phyloP scores from a whole-genome alignment of 2,329 filamentous ascomycete species.

The Sclerotinia nivalis region DNA sequence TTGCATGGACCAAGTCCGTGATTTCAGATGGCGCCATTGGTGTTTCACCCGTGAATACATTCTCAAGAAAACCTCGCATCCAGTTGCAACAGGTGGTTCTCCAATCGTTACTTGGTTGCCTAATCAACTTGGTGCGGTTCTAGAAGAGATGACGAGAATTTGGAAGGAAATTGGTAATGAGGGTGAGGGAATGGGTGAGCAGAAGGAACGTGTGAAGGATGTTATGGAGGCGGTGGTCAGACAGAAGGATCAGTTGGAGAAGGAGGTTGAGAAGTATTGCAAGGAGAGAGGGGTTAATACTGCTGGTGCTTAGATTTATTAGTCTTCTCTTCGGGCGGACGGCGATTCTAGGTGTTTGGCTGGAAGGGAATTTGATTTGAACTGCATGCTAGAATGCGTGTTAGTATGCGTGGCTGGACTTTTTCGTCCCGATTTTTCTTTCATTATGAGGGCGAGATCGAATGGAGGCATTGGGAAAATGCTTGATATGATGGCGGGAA shows the following conservation, averaged over 20 bases:
- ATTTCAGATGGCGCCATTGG: constrained; percentile 84
- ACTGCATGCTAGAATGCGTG: neutral
- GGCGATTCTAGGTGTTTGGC: neutral
- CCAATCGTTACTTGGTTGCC: constrained; percentile 84
- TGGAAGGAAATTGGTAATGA: constrained; percentile 41
- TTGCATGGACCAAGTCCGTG: constrained; percentile 72
- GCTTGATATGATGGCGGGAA: neutral
- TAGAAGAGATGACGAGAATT: constrained; percentile 67
- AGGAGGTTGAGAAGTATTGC: constrained; percentile 77
- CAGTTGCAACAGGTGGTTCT: constrained; percentile 76
- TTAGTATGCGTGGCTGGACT: neutral
- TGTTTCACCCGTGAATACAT: constrained; percentile 85
- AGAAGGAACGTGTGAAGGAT: constrained; percentile 61
- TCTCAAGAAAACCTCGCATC: constrained; percentile 72
- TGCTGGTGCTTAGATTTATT: neutral
- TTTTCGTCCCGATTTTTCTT: too few species aligned
- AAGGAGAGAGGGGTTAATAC: constrained; percentile 50
- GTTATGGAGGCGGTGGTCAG: constrained; percentile 66
- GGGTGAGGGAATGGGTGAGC: constrained; percentile 37
- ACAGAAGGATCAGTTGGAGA: constrained; percentile 65
- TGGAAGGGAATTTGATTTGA: neutral
- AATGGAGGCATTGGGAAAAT: neutral
- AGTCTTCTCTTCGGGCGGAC: neutral
- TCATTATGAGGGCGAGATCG: neutral
- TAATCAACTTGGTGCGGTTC: constrained; percentile 75